phyloP scores from a whole-genome alignment of 306 rosid genomes.

The Vigna radiata region DNA sequence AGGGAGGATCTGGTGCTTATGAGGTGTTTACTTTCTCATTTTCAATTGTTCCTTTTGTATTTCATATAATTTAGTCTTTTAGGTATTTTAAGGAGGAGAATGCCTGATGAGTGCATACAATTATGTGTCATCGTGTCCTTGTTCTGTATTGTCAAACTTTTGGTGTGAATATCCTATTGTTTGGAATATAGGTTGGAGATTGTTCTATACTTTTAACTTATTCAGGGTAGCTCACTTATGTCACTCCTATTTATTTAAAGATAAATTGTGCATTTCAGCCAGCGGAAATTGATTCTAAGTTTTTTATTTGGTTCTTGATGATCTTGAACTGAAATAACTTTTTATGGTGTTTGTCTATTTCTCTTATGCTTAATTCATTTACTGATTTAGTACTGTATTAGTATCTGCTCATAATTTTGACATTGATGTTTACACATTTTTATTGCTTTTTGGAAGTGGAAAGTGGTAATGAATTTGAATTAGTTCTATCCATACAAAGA shows the following conservation, averaged over 20 bases:
- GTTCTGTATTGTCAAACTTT: constrained; percentile 7
- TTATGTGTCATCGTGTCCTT: not conserved
- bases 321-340: not conserved
- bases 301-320: not conserved
- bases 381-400: not conserved
- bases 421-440: not conserved
- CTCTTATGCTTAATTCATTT: not conserved
- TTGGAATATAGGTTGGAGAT: constrained; percentile 21
- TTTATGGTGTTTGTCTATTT: not conserved
- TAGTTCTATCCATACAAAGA: not conserved
- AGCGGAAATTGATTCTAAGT: constrained; percentile 23
- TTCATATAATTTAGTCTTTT: constrained; percentile 25
- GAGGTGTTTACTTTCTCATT: constrained; percentile 33
- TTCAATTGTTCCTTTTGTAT: not conserved
- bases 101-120: not conserved
- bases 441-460: not conserved
- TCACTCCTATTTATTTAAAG: constrained; percentile 14
- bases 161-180: constrained; percentile 25
- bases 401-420: not conserved
- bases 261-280: constrained; percentile 29
- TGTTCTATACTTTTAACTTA: constrained; percentile 16
- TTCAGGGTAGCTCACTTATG: constrained; percentile 8
- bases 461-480: not conserved
- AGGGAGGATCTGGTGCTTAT: constrained; percentile 39
- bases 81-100: constrained; percentile 26